Conservation (phyloP, 2,329 filamentous ascomycete species). For the Tympanopsis confertula region DNA sequence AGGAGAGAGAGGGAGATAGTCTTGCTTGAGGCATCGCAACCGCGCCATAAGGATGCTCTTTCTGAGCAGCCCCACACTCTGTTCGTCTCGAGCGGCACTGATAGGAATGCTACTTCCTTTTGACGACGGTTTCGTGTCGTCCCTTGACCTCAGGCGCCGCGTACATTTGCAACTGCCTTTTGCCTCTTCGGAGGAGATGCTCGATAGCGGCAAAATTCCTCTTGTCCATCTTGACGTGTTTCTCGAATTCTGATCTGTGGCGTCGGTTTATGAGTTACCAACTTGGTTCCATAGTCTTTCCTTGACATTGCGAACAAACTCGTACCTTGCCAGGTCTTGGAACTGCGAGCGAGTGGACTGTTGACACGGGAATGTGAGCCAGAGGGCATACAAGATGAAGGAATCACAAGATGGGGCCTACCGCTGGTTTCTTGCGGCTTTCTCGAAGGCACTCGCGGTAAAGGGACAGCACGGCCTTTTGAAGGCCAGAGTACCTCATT, state of each 20-base stretch:
- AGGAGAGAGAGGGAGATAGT: no score
- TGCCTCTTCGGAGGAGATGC: constrained; percentile 71
- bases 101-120: no score
- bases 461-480: constrained; percentile 74
- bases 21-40: no score
- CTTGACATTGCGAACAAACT: constrained; percentile 6
- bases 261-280: constrained; percentile 5
- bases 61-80: no score
- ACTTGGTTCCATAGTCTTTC: constrained; percentile 1
- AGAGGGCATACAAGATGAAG: constrained; percentile 6
- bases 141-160: constrained; percentile 64
- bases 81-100: no score
- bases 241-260: constrained; percentile 63
- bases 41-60: no score
- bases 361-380: neutral
- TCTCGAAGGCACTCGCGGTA: constrained; percentile 80
- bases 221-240: constrained; percentile 58
- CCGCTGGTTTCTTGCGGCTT: constrained; percentile 67
- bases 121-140: neutral
- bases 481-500: constrained; percentile 69
- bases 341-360: constrained; percentile 39
- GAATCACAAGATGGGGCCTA: constrained; percentile 22
- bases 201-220: constrained; percentile 81
- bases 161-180: constrained; percentile 71
- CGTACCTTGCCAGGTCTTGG: constrained; percentile 49